These are phyloP conservation scores for Xylariales sp. DNA, from an alignment of 2,329 filamentous ascomycete species.

Conservation along the genomic window DNA sequence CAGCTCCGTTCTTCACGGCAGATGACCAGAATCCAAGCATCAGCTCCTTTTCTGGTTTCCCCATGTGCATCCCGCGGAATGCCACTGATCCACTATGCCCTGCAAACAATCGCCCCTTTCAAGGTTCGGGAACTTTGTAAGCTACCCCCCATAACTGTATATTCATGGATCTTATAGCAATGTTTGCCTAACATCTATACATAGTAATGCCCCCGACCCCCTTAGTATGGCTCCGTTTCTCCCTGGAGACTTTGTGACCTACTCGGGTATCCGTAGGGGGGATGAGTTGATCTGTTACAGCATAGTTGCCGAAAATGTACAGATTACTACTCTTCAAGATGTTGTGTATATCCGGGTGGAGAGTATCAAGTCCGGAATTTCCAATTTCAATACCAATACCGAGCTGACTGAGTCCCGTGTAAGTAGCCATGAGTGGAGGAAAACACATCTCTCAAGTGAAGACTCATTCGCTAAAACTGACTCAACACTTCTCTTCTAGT, in stretches of 20 bases:
- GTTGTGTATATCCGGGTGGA: slow-evolving; percentile 29
- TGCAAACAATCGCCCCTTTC: slow-evolving; percentile 26
- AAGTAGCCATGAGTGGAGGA: too few relatives aligned
- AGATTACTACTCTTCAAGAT: slow-evolving; percentile 25
- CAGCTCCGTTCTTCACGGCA: slow-evolving; percentile 33
- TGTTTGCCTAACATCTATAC: too few relatives aligned
- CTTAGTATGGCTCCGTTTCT: slow-evolving; percentile 34
- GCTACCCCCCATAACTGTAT: too few relatives aligned
- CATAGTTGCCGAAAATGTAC: slow-evolving; percentile 31
- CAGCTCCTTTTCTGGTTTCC: slow-evolving; percentile 40
- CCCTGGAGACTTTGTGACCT: slow-evolving; percentile 35
- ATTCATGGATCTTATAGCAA: too few relatives aligned
- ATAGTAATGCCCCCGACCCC: slow-evolving; percentile 27
- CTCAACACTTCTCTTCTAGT: too few relatives aligned
- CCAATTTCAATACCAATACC: slow-evolving; percentile 24
- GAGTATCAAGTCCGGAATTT: slow-evolving; percentile 34
- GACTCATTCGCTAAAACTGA: too few relatives aligned
- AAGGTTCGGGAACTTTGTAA: too few relatives aligned
- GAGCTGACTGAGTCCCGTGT: too few relatives aligned
- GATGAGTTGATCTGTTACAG: slow-evolving; percentile 29
- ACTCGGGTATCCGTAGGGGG: slow-evolving; percentile 25
- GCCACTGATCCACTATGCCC: slow-evolving; percentile 29
- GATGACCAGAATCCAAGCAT: slow-evolving; percentile 42
- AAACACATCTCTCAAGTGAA: too few relatives aligned
- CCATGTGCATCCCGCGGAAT: slow-evolving; percentile 44